phyloP scores from a whole-genome alignment of 176 grass and related monocot species.

The Triticum urartu region DNA sequence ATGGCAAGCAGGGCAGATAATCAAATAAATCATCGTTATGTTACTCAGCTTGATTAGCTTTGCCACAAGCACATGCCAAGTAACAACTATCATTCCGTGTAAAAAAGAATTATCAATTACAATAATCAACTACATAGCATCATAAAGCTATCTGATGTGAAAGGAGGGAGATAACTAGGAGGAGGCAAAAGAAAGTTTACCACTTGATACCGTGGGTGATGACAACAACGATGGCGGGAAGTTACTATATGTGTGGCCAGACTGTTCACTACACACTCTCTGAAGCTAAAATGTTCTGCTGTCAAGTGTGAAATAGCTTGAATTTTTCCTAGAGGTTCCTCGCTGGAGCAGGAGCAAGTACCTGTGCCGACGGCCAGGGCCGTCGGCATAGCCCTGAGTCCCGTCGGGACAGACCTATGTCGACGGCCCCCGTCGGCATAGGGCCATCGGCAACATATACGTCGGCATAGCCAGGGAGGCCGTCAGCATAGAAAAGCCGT shows the following conservation, averaged over 20 bases:
- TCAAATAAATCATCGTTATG: neutral
- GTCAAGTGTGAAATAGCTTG: neutral
- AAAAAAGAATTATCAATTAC: neutral
- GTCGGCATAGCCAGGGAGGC: too few species aligned
- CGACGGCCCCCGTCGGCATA: too few species aligned
- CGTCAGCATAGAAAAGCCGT: too few species aligned
- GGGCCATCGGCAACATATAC: too few species aligned
- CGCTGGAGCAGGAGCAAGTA: neutral
- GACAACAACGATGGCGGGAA: too few species aligned
- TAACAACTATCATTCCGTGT: neutral
- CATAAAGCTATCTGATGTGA: neutral
- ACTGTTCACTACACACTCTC: neutral
- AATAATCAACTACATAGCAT: neutral
- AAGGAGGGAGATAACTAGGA: too few species aligned
- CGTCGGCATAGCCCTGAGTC: too few species aligned
- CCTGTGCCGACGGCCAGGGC: neutral
- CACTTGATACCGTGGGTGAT: too few species aligned
- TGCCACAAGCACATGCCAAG: neutral
- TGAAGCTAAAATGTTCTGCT: neutral
- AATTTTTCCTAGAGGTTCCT: neutral
- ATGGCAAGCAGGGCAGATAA: neutral
- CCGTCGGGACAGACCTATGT: too few species aligned
- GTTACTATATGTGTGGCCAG: neutral
- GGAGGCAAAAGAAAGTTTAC: too few species aligned
- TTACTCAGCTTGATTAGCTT: neutral